Percentiles rank a stretch among this genome's conserved stretches.
Conservation (phyloP, 306 rosid genomes). For the Inga oerstediana region DNA sequence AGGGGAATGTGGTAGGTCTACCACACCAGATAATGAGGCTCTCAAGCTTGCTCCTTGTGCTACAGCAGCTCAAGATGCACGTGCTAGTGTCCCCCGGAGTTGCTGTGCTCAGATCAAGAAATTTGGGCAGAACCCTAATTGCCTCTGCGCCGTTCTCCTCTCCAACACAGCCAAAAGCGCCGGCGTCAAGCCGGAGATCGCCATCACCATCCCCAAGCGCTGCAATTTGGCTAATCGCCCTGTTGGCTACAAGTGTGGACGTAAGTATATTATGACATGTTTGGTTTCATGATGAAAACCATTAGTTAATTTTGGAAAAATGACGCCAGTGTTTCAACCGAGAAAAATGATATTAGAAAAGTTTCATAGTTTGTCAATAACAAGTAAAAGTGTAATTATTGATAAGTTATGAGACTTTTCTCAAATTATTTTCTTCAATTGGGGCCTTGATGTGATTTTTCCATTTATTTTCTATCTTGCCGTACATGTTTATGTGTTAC, state of each 20-base stretch:
- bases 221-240: slow-evolving; percentile 69
- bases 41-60: slow-evolving; percentile 62
- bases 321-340: no score
- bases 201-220: slow-evolving; percentile 68
- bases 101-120: slow-evolving; percentile 55
- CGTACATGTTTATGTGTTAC: background rate
- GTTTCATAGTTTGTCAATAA: no score
- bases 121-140: slow-evolving; percentile 52
- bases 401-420: no score
- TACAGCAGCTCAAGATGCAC: slow-evolving; percentile 53
- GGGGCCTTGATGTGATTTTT: no score
- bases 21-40: slow-evolving; percentile 62
- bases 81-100: slow-evolving; percentile 49
- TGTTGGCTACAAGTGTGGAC: slow-evolving; percentile 69
- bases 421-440: no score
- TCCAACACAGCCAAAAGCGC: slow-evolving; percentile 52
- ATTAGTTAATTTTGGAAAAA: no score
- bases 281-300: background rate
- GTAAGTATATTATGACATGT: slow-evolving; percentile 34
- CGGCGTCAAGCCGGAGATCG: slow-evolving; percentile 47
- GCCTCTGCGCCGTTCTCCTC: slow-evolving; percentile 64
- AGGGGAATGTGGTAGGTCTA: slow-evolving; percentile 60
- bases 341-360: no score
- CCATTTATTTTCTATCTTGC: background rate
- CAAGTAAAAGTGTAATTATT: no score